phyloP scores from a whole-genome alignment of 2,329 filamentous ascomycete species.

The Diaporthe velutina region DNA sequence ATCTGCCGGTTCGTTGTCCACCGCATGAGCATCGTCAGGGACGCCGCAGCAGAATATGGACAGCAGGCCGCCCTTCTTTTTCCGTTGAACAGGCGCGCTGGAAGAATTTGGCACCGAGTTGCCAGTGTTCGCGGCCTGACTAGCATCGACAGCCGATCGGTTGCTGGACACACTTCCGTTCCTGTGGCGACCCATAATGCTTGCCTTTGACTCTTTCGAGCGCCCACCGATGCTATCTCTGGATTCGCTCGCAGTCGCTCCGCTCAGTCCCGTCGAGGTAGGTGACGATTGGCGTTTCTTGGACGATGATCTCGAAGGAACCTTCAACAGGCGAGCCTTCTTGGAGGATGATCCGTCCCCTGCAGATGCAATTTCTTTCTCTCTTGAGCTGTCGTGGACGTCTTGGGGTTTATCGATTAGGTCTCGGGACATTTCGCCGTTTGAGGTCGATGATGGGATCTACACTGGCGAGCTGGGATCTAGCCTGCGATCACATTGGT shows the following conservation, averaged over 20 bases:
- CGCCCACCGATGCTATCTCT: slow-evolving; percentile 73
- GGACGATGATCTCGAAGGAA: slow-evolving; percentile 73
- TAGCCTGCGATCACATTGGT: slow-evolving; percentile 35
- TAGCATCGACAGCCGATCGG: slow-evolving; percentile 67
- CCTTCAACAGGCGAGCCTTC: slow-evolving; percentile 67
- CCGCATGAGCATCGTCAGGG: slow-evolving; percentile 68
- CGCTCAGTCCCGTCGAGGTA: slow-evolving; percentile 71
- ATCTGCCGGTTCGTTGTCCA: slow-evolving; percentile 67
- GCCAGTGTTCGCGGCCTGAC: slow-evolving; percentile 62
- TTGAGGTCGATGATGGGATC: slow-evolving; percentile 34
- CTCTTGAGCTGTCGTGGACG: slow-evolving; percentile 57
- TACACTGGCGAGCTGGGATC: slow-evolving; percentile 36
- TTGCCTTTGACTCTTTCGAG: slow-evolving; percentile 76
- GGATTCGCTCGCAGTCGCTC: slow-evolving; percentile 69
- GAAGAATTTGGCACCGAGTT: slow-evolving; percentile 67
- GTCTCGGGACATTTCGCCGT: slow-evolving; percentile 48
- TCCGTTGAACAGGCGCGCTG: slow-evolving; percentile 60
- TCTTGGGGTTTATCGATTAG: slow-evolving; percentile 51
- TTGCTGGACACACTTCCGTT: slow-evolving; percentile 79
- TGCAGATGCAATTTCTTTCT: slow-evolving; percentile 55
- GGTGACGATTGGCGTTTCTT: slow-evolving; percentile 71
- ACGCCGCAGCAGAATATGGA: slow-evolving; percentile 77
- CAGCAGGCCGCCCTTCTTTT: slow-evolving; percentile 68
- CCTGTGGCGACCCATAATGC: slow-evolving; percentile 72
- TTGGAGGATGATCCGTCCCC: slow-evolving; percentile 59